Base-by-base conservation (phyloP, 108 stramenopile species). In the Heterococcus sp. region DNA sequence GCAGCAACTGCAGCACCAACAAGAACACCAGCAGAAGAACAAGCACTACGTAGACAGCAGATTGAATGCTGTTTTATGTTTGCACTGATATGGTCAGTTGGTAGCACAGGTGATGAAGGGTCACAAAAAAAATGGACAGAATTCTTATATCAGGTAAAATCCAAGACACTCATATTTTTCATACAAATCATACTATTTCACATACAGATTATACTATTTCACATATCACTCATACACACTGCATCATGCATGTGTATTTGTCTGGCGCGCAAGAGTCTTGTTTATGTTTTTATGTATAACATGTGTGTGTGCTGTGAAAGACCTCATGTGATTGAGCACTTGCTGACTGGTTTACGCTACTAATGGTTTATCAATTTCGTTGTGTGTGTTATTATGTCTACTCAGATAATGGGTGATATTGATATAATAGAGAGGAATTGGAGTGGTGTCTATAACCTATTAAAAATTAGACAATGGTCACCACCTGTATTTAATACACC, bases 1-100 rank as follows among this genome's bases (percentile, higher is more conserved):
- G 46, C 46, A 14, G 46, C 46, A 8, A 32, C 8, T 3, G 32
- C 32, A 3, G 26, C 66, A 4, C 8, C 32, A 4, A 32, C 2
- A 67, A 2, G 8, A 29, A 14, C 32, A 2, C 5, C 66, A 67
- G 31, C 5, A 5, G 66, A 67, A 4, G 46, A 8, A 8, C 46
- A 58, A 21, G 14, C 46, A 8, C 8, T 58, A 21, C 46, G 46
- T 58, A 8, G 21, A 58, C 46, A 21, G 58, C 79, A 86, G 36
- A 74, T 89, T 40, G 89, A 89, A 66, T 85, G 84, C 40, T 87
- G 73, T 76, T 89, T 89, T 71, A 34, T 89, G 66, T 89, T 89
- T 38, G 78, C 84, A 3, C 36, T 89, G 35, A 36, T 89, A 3
- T 89, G 89, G 89, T 87, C 87, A 27, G 3, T 87, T 2, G 89